Evolutionary conservation across 2,329 filamentous ascomycete genomes (phyloP).

Genomic region (Trichoderma hamatum): DNA sequence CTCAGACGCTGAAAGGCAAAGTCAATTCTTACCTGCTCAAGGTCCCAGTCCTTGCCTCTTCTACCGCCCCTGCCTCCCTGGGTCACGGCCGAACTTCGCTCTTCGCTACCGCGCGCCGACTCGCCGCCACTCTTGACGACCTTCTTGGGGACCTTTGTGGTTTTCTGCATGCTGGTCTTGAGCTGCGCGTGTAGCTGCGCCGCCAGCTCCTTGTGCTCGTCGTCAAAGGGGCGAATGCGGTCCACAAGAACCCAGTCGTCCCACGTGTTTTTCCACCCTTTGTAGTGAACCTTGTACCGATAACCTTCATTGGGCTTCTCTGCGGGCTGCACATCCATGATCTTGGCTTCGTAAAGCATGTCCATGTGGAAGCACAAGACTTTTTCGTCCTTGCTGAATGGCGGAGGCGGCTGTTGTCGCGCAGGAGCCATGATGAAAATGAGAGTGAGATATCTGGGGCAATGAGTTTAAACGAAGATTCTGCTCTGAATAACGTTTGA

Average conservation of each 20-base stretch:
- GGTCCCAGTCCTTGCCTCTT: conserved; percentile 76
- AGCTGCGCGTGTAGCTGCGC: conserved; percentile 70
- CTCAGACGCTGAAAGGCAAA: background rate
- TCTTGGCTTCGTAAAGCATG: conserved; percentile 95
- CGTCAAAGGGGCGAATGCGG: conserved; percentile 88
- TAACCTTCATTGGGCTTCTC: conserved; percentile 71
- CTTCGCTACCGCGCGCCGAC: conserved; percentile 73
- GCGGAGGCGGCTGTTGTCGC: conserved; percentile 48
- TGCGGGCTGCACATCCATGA: conserved; percentile 75
- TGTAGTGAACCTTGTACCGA: conserved; percentile 95
- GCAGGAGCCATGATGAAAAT: conserved; percentile 46
- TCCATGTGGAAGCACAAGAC: conserved; percentile 97
- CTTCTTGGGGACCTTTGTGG: conserved; percentile 59
- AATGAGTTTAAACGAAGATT: background rate
- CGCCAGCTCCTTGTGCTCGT: conserved; percentile 92
- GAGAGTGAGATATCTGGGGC: background rate
- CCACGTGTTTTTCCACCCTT: conserved; percentile 99
- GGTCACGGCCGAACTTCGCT: conserved; percentile 65
- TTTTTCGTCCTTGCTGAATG: conserved; percentile 79
- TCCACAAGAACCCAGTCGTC: conserved; percentile 98
- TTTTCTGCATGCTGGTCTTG: conserved; percentile 59
- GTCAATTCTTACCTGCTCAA: conserved; percentile 69
- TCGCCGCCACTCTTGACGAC: conserved; percentile 45
- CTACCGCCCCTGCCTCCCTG: conserved; percentile 69
- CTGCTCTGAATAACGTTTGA: background rate